Percentiles rank a stretch among this genome's conserved stretches.
phyloP scores from a whole-genome alignment of 257 asterid species.

The Scutellaria barbata region DNA sequence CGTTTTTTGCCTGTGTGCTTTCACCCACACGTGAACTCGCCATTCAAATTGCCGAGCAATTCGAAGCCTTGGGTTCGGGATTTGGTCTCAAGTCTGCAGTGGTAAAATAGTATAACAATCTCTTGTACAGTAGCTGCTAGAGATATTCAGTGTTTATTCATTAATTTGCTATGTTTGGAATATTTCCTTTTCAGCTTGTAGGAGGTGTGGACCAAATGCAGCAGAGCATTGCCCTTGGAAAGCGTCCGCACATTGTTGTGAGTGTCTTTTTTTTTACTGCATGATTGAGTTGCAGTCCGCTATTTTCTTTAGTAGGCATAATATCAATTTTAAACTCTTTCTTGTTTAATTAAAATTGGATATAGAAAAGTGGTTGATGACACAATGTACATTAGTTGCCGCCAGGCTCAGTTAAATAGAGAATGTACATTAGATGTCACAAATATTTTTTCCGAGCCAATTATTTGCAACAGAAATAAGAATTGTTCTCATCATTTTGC shows the following conservation, averaged over 20 bases:
- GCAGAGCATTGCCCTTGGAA: conserved; percentile 78
- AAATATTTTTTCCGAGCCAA: not conserved
- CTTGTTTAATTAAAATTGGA: not conserved
- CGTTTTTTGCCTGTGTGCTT: conserved; percentile 89
- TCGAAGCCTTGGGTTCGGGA: conserved; percentile 87
- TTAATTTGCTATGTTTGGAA: conserved; percentile 6
- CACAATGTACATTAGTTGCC: not conserved
- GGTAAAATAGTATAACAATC: conserved; percentile 37
- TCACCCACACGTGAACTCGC: conserved; percentile 96
- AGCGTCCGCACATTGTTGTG: conserved; percentile 88
- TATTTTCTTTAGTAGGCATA: not conserved
- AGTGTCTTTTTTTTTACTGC: conserved; percentile 42
- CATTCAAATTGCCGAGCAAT: conserved; percentile 83
- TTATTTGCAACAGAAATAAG: not conserved
- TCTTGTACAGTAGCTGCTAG: not conserved
- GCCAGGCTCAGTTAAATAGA: not conserved
- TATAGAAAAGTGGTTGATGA: not conserved
- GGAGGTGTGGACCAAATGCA: conserved; percentile 83
- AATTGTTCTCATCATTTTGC: conserved; percentile 17
- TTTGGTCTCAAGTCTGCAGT: conserved; percentile 78
- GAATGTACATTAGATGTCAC: too few relatives aligned
- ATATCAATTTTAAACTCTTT: not conserved
- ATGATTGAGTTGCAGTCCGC: conserved; percentile 10
- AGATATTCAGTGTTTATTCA: not conserved
- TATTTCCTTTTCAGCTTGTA: conserved; percentile 64